These are phyloP conservation scores for Pleurotus tuoliensis DNA, from an alignment of 768 basidiomycete genomes.

Conservation along the genomic window DNA sequence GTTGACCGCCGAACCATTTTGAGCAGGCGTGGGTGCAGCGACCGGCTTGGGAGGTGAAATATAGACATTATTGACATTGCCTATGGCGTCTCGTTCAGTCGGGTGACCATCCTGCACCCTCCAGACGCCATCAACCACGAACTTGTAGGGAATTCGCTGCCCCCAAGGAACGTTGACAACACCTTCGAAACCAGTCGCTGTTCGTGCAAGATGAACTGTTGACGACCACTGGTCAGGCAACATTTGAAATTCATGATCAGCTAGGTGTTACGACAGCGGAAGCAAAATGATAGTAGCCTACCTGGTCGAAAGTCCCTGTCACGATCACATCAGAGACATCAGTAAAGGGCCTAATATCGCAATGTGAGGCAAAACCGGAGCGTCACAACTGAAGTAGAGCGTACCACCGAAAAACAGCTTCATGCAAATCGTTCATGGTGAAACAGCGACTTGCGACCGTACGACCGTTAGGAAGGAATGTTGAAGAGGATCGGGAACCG, in stretches of 20 bases:
- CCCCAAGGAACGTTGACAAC: constrained; percentile 56
- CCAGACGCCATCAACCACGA: constrained; percentile 75
- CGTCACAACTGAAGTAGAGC: neutral
- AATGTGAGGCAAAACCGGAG: neutral
- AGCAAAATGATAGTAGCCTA: constrained; percentile 28
- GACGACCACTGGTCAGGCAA: constrained; percentile 49
- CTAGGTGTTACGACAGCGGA: neutral
- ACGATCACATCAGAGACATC: constrained; percentile 58
- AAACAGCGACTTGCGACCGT: neutral
- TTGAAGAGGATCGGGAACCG: neutral
- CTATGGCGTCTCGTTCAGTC: constrained; percentile 56
- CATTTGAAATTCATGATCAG: constrained; percentile 1
- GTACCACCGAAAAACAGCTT: constrained; percentile 52
- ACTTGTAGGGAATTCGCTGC: constrained; percentile 69
- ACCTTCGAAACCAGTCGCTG: constrained; percentile 51
- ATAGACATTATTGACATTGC: constrained; percentile 71
- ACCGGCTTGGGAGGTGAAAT: constrained; percentile 45
- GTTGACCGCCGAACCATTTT: neutral
- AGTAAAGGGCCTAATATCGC: constrained; percentile 48
- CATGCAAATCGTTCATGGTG: constrained; percentile 40
- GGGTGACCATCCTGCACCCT: constrained; percentile 46
- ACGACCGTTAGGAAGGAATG: constrained; percentile 1
- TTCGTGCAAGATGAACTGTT: constrained; percentile 51
- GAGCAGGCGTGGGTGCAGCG: neutral
- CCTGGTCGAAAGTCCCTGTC: constrained; percentile 78